These are phyloP conservation scores for Mycena leptocephala DNA, from an alignment of 768 basidiomycete species.

Conservation along the genomic window DNA sequence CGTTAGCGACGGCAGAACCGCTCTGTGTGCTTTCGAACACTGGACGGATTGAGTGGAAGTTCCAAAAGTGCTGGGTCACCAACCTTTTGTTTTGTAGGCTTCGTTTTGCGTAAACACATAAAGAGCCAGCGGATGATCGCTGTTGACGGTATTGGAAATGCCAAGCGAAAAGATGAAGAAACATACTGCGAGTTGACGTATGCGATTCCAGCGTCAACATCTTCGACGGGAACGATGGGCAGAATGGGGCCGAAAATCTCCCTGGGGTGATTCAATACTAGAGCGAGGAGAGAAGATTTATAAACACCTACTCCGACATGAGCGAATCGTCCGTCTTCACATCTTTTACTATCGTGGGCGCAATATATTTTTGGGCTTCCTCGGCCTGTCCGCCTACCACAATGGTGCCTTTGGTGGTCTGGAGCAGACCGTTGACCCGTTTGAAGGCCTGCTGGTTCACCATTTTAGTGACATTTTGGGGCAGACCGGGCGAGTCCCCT, in stretches of 20 bases:
- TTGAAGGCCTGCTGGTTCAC: slow-evolving; percentile 67
- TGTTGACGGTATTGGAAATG: slow-evolving; percentile 40
- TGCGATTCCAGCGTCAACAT: slow-evolving; percentile 79
- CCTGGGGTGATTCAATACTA: slow-evolving; percentile 52
- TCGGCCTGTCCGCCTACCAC: slow-evolving; percentile 78
- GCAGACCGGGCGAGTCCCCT: not conserved
- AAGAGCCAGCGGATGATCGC: slow-evolving; percentile 82
- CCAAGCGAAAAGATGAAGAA: not conserved
- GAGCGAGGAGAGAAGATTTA: not conserved
- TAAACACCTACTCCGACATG: slow-evolving; percentile 77
- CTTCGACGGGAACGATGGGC: slow-evolving; percentile 81
- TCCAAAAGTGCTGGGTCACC: not conserved
- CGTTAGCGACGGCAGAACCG: slow-evolving; percentile 81
- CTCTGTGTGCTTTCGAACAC: slow-evolving; percentile 82
- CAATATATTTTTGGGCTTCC: slow-evolving; percentile 72
- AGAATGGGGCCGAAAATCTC: slow-evolving; percentile 91
- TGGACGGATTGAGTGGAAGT: slow-evolving; percentile 40
- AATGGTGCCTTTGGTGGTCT: slow-evolving; percentile 76
- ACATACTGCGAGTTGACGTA: slow-evolving; percentile 75
- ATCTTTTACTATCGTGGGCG: slow-evolving; percentile 81
- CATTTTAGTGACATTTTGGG: slow-evolving; percentile 56
- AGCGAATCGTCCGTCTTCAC: slow-evolving; percentile 77
- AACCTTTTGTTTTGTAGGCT: slow-evolving; percentile 75
- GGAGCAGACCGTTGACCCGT: slow-evolving; percentile 77
- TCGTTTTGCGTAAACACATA: slow-evolving; percentile 83